Base-by-base conservation (phyloP, 23 red algal species). In the Gracilaria vermiculophylla region DNA sequence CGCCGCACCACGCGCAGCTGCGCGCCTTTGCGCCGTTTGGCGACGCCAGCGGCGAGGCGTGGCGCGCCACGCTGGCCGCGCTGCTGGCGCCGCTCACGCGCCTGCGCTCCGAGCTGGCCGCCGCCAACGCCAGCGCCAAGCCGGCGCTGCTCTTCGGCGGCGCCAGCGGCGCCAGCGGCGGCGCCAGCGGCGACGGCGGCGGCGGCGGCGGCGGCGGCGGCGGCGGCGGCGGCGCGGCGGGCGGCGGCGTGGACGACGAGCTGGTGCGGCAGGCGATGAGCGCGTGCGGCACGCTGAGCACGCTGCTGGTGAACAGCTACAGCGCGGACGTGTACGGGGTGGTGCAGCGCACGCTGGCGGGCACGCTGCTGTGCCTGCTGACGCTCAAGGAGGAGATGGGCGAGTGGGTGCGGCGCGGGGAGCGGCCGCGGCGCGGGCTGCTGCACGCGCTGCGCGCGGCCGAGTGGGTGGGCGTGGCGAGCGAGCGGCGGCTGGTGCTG, bases 311-410 rank as follows among this genome's bases (percentile, higher is more conserved):
- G 34, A 39, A 41, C 14, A 41, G 64, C 34, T 70, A 41, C 28
- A 70, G 19, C 15, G 64, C 19, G 64, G 64, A 70, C 19, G 64
- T 41, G 15, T 70, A 41, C n/a, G 64, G 64, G 0, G 64, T 70
- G 33, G 64, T 70, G 37, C 64, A 70, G 64, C 33, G 64, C 34
- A 70, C 64, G 8, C 34, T 70, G n/a, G 34, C 64, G 37, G 64
- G 9, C 14, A 41, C 64, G 3, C 20, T 70, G 64, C 34, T 23
- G 1, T 2, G 1, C 2, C 15, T 70, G 64, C 64, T 70, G 24
- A 66, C 27, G 61, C 24, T 66, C 5, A 66, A 66, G 61, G 10
- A 66, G 33, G 10, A 66, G 10, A 66, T 32, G 2, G 6, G 5
- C 15, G 2, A 21, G 61, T 66, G 25, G 25, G 15, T 70, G 10